These are phyloP conservation scores for Laguncularia racemosa DNA, from an alignment of 345 rosid species.

Conservation along the genomic window DNA sequence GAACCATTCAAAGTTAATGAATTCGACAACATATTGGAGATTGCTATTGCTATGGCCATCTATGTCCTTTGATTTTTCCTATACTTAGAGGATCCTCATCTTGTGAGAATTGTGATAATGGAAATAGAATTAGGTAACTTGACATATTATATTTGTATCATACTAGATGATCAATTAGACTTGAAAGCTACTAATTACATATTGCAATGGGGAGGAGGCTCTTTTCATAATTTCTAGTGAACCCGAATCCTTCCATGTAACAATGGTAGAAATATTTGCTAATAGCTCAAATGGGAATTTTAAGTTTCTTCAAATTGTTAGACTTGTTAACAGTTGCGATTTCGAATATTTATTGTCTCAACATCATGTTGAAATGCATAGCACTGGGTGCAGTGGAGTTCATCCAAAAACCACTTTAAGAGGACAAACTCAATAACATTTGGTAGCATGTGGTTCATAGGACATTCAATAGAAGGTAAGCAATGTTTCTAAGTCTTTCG, in stretches of 20 bases:
- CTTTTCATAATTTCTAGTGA: constrained; percentile 43
- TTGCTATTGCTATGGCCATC: too few species aligned
- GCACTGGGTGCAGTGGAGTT: constrained; percentile 99
- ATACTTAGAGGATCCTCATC: too few species aligned
- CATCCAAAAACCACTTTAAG: constrained; percentile 71
- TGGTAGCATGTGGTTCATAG: constrained; percentile 99
- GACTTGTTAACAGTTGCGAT: constrained; percentile 84
- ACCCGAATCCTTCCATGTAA: constrained; percentile 74
- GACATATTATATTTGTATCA: too few species aligned
- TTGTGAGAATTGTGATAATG: too few species aligned
- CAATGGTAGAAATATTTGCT: constrained; percentile 65
- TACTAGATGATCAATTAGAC: too few species aligned
- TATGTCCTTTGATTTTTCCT: too few species aligned
- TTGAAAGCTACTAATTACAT: too few species aligned
- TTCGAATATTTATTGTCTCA: constrained; percentile 70
- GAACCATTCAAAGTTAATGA: too few species aligned
- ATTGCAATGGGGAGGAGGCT: constrained; percentile 71
- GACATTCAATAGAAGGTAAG: constrained; percentile 68
- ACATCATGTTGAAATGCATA: constrained; percentile 87
- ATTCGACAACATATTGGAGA: too few species aligned
- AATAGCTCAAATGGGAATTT: constrained; percentile 37
- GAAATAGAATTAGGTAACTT: too few species aligned
- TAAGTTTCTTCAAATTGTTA: constrained; percentile 74
- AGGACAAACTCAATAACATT: constrained; percentile 75
- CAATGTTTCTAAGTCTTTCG: constrained; percentile 47